phyloP scores from a whole-genome alignment of 2,329 filamentous ascomycete genomes.

The Didymella segeticola region DNA sequence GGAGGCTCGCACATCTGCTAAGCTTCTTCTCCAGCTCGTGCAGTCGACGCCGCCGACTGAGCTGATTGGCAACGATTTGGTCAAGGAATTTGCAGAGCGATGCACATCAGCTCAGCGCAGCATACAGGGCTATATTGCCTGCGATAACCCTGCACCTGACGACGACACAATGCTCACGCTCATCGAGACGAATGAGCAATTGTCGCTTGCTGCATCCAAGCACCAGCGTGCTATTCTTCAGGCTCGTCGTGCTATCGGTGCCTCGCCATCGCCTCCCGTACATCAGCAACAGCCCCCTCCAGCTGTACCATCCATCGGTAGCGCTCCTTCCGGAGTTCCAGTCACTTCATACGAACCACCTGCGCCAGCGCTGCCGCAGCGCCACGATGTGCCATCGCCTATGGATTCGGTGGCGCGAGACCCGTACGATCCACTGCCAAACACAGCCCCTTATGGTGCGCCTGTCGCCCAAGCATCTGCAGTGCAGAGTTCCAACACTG shows the following conservation, averaged over 20 bases:
- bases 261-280: constrained; percentile 31
- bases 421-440: constrained; percentile 14
- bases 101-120: constrained; percentile 81
- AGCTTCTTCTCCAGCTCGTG: constrained; percentile 88
- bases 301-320: constrained; percentile 5
- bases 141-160: constrained; percentile 80
- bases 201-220: constrained; percentile 80
- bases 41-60: constrained; percentile 82
- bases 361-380: constrained; percentile 16
- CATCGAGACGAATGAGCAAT: constrained; percentile 92
- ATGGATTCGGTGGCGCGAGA: constrained; percentile 10
- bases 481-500: constrained; percentile 26
- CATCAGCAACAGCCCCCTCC: constrained; percentile 19
- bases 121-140: constrained; percentile 84
- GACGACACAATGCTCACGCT: constrained; percentile 92
- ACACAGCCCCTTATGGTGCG: constrained; percentile 2
- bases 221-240: constrained; percentile 79
- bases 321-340: constrained; percentile 23
- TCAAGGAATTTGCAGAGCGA: constrained; percentile 88
- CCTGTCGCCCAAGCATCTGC: constrained; percentile 9
- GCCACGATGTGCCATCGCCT: constrained; percentile 16
- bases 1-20: constrained; percentile 88
- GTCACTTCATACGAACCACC: constrained; percentile 19
- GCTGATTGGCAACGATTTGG: constrained; percentile 81
- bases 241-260: constrained; percentile 57